These are phyloP conservation scores for Yarrowia sp. DNA, from an alignment of 805 yeast genomes.

Conservation along the genomic window DNA sequence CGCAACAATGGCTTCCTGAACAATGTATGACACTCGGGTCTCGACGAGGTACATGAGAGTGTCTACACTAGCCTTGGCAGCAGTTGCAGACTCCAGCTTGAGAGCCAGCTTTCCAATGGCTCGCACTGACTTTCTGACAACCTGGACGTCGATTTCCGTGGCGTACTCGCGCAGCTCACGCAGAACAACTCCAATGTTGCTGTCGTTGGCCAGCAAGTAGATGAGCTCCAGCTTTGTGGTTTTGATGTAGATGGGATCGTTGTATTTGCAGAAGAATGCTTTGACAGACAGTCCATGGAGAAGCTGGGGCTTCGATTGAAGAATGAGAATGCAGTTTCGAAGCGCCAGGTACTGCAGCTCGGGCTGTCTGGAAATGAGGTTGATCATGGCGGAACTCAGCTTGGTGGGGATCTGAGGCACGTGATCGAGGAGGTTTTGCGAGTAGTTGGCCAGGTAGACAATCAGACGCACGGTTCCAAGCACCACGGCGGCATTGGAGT, in stretches of 20 bases:
- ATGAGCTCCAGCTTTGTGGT: conserved; percentile 90
- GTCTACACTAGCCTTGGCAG: conserved; percentile 61
- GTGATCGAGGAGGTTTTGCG: conserved; percentile 48
- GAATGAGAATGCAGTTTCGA: conserved; percentile 77
- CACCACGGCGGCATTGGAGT: conserved; percentile 81
- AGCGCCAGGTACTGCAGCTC: conserved; percentile 85
- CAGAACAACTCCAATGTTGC: conserved; percentile 66
- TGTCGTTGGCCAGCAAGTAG: conserved; percentile 73
- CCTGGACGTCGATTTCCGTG: conserved; percentile 81
- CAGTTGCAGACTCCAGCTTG: conserved; percentile 68
- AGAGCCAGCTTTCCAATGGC: conserved; percentile 91
- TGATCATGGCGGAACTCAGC: conserved; percentile 71
- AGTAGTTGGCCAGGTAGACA: conserved; percentile 75
- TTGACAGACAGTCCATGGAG: conserved; percentile 67
- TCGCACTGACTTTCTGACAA: conserved; percentile 85
- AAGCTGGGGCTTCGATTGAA: conserved; percentile 69
- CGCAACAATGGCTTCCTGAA: conserved; percentile 81
- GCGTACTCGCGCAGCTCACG: conserved; percentile 86
- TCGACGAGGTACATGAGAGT: conserved; percentile 65
- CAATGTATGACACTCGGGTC: conserved; percentile 72
- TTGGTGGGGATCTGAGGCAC: conserved; percentile 52
- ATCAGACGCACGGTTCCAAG: conserved; percentile 76
- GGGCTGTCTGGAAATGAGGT: conserved; percentile 74
- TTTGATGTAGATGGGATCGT: conserved; percentile 87
- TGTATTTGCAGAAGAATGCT: conserved; percentile 79